Conservation (phyloP, 2,329 filamentous ascomycete species). For the Sporothrix brunneoviolacea region DNA sequence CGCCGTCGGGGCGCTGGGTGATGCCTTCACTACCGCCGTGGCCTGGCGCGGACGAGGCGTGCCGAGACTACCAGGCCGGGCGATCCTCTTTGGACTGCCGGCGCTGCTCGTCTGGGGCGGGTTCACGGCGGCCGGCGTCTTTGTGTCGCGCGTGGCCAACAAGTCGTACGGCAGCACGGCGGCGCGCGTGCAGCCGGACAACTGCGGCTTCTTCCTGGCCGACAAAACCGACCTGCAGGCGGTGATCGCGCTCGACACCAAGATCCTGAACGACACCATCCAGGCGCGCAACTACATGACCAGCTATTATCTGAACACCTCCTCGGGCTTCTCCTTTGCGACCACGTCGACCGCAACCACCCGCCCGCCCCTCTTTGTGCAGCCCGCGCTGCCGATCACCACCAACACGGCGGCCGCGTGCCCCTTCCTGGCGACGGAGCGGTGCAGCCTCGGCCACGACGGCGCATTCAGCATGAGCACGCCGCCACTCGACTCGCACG, state of each 20-base stretch:
- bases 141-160: background rate
- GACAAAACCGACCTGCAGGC: background rate
- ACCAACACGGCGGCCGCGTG: background rate
- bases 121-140: background rate
- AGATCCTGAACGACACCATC: conserved; percentile 1
- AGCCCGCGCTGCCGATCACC: background rate
- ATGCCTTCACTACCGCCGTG: background rate
- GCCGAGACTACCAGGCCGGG: background rate
- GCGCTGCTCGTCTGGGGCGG: background rate
- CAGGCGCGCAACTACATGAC: conserved; percentile 5
- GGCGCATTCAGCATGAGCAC: background rate
- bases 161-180: background rate
- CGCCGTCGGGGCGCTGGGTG: background rate
- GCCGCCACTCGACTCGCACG: background rate
- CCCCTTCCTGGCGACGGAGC: background rate
- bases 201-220: background rate
- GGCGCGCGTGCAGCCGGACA: background rate
- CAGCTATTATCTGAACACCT: conserved; percentile 4
- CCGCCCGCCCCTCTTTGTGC: background rate
- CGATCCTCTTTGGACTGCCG: background rate
- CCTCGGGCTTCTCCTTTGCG: too few species aligned
- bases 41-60: background rate
- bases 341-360: background rate
- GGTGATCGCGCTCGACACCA: background rate
- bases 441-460: background rate